A percentile compares a stretch with the other conserved stretches of the same genome.
Evolutionary conservation across 441 rosid genomes (phyloP).

Genomic region (Brassica balearica): DNA sequence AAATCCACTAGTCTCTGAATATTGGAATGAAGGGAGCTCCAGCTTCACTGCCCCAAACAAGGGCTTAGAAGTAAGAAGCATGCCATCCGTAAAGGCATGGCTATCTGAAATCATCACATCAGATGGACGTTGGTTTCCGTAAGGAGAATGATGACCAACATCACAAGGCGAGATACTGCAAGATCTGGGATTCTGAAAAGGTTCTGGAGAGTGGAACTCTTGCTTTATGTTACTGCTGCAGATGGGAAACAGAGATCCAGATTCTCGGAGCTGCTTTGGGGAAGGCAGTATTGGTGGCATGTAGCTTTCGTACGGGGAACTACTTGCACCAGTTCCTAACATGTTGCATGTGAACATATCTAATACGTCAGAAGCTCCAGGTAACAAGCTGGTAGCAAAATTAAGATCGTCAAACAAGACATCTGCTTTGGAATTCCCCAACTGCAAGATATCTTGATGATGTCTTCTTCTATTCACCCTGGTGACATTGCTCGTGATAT

Average conservation of each 20-base stretch:
- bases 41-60: conserved; percentile 81
- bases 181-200: conserved; percentile 56
- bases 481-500: conserved; percentile 46
- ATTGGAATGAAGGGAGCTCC: conserved; percentile 99
- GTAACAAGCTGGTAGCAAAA: conserved; percentile 57
- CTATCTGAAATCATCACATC: conserved; percentile 66
- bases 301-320: conserved; percentile 67
- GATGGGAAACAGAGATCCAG: conserved; percentile 53
- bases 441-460: conserved; percentile 60
- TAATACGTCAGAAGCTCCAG: conserved; percentile 68
- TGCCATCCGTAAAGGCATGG: conserved; percentile 87
- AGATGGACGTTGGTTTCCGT: conserved; percentile 52
- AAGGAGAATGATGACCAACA: conserved; percentile 34
- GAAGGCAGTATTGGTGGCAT: conserved; percentile 56
- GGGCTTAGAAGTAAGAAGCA: conserved; percentile 88
- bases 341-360: conserved; percentile 62
- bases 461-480: conserved; percentile 57
- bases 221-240: conserved; percentile 56
- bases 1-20: conserved; percentile 28
- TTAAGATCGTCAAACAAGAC: conserved; percentile 72
- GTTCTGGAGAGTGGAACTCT: conserved; percentile 65
- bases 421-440: conserved; percentile 65
- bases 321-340: conserved; percentile 65
- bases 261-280: conserved; percentile 71
- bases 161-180: conserved; percentile 58